Base-by-base conservation (phyloP, 1,139 yeast species). In the Geotrichum bryndzae region DNA sequence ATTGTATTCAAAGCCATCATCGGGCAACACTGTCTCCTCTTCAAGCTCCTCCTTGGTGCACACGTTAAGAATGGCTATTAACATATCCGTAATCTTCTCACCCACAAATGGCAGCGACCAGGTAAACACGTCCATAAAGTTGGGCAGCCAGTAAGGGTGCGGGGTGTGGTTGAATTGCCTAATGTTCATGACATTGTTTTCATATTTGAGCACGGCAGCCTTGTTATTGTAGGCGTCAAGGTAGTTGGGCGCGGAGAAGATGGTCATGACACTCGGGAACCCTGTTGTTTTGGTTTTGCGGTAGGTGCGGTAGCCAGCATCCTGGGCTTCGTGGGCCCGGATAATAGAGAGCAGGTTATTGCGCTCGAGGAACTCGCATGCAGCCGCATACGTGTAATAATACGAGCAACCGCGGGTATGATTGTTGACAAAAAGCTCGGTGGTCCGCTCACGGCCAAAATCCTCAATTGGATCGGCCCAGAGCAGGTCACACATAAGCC, bases 61-160 rank as follows among this genome's bases (percentile, higher is more conserved):
- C 62, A 94, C 90, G 74, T 92, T 92, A 72, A 94, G 81, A 56
- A 94, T 89, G 1, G 96, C 85, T 45, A 91, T 90, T 72, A 94
- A 81, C 89, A 94, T 92, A 72, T 94, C 98, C 22, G 97, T 90
- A 63, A 92, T 91, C 84, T 76, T 94, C 65, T 79, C 97, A n/a
- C 98, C 98, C 51, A 94, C 98, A 79, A 94, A 94, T 7, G 99
- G 99, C 64, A 94, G 79, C 2, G 97, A 90, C 99, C 99, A 94
- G 5, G 97, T 88, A 74, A 94, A 94, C 6, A 92, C 97, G 74
- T 94, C 97, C 96, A 92, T 91, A 70, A 92, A 90, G 74, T 92
- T 92, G 3, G 99, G 99, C 68, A 94, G 80, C 94, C 96, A 92
- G 76, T 94, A 94, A 1, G 99, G 99, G 75, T 94, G 98, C 8